phyloP scores from a whole-genome alignment of 805 yeast genomes.

The Blastobotrys muscicola region DNA sequence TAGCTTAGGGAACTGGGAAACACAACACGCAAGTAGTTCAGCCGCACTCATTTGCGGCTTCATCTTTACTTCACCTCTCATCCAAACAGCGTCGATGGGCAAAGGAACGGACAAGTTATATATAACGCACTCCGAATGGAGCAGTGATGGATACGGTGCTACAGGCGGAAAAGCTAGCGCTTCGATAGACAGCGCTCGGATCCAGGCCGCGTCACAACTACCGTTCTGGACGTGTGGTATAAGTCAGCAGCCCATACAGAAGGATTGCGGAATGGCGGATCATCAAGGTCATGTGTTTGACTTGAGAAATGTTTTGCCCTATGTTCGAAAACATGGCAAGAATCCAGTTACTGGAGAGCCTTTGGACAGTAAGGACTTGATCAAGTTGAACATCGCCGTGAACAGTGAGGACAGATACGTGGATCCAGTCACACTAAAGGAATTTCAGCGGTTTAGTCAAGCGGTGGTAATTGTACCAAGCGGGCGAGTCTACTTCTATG shows the following conservation, averaged over 20 bases:
- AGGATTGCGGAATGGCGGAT: constrained; percentile 21
- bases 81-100: constrained; percentile 20
- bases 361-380: constrained; percentile 15
- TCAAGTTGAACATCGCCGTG: constrained; percentile 18
- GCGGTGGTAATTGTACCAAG: constrained; percentile 23
- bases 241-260: constrained; percentile 24
- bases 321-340: constrained; percentile 18
- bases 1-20: too few relatives aligned
- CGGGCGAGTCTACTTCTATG: constrained; percentile 26
- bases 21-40: too few relatives aligned
- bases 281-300: constrained; percentile 26
- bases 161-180: constrained; percentile 22
- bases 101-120: constrained; percentile 30
- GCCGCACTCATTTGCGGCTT: too few relatives aligned
- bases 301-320: constrained; percentile 21
- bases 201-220: constrained; percentile 9
- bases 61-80: too few relatives aligned
- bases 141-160: constrained; percentile 17
- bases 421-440: constrained; percentile 29
- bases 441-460: constrained; percentile 18
- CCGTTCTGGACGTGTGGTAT: constrained; percentile 28
- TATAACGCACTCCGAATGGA: constrained; percentile 30
- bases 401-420: constrained; percentile 21
- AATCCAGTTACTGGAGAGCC: constrained; percentile 26
- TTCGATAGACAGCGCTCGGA: not conserved